Conservation (phyloP, 495 filamentous ascomycete species). For the Daldinia caldariorum region DNA sequence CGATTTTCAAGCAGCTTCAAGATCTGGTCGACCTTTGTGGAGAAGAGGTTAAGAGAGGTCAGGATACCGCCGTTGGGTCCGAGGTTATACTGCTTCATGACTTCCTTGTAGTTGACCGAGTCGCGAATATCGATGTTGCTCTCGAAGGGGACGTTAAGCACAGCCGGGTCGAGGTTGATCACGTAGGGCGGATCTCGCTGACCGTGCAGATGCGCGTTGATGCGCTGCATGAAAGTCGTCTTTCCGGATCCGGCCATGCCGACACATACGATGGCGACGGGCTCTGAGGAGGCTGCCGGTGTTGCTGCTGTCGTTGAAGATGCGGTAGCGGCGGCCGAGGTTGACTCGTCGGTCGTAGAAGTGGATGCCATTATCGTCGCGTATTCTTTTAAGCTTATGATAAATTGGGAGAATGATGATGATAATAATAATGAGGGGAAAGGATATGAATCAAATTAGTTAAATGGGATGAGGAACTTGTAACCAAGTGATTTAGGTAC, state of each 20-base stretch:
- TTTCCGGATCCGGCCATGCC: conserved; percentile 99
- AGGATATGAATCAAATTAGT: too few relatives aligned
- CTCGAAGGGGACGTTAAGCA: conserved; percentile 94
- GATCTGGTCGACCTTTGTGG: conserved; percentile 97
- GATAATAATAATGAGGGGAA: too few relatives aligned
- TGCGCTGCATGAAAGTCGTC: conserved; percentile 98
- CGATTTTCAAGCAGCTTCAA: conserved; percentile 89
- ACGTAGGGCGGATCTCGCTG: conserved; percentile 84
- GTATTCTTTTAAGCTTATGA: background rate
- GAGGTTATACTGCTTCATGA: conserved; percentile 98
- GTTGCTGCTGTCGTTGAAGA: conserved; percentile 14
- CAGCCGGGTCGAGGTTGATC: conserved; percentile 96
- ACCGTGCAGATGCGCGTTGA: conserved; percentile 87
- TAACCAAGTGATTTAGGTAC: too few relatives aligned
- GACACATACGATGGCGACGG: conserved; percentile 85
- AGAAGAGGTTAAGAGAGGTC: conserved; percentile 94
- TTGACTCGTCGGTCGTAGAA: conserved; percentile 26
- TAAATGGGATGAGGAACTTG: too few relatives aligned
- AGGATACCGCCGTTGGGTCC: conserved; percentile 98
- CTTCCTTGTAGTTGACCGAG: conserved; percentile 98
- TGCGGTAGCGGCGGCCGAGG: conserved; percentile 22
- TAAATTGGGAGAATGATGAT: background rate
- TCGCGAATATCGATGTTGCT: conserved; percentile 99
- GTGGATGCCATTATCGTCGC: conserved; percentile 28
- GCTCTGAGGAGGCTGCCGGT: conserved; percentile 34